phyloP scores from a whole-genome alignment of 2,329 filamentous ascomycete species.

The Cercospora canescens region DNA sequence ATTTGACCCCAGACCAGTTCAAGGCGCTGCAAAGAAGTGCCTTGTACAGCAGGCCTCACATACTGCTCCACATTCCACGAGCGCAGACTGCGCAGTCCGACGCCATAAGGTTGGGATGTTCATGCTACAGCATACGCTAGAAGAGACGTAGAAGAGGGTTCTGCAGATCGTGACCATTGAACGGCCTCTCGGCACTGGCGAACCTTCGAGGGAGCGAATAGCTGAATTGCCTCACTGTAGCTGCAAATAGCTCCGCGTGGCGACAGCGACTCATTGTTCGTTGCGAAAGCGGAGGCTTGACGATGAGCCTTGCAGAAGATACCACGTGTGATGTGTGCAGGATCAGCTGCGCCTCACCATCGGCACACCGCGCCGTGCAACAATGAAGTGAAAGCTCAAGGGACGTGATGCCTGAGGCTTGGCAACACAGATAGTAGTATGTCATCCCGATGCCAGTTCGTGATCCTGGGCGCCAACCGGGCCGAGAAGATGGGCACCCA shows the following conservation, averaged over 20 bases:
- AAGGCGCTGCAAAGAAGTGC: neutral
- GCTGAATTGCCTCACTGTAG: neutral
- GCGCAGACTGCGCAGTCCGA: neutral
- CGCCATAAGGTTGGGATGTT: neutral
- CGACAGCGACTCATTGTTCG: neutral
- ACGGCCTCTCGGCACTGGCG: neutral
- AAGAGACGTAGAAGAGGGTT: conserved; percentile 8
- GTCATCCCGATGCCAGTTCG: neutral
- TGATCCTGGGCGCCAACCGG: neutral
- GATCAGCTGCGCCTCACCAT: conserved; percentile 5
- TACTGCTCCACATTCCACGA: neutral
- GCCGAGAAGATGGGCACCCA: neutral
- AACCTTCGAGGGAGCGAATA: neutral
- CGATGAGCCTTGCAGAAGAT: neutral
- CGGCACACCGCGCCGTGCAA: neutral
- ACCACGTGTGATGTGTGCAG: neutral
- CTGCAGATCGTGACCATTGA: neutral
- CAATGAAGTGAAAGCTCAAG: neutral
- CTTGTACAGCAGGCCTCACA: neutral
- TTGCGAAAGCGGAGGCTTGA: neutral
- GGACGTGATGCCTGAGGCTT: neutral
- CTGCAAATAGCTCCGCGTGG: neutral
- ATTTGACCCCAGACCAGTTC: neutral
- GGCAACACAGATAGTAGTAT: neutral
- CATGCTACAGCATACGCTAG: conserved; percentile 5